Percentiles rank a stretch among this genome's conserved stretches.
Conservation (phyloP, 2,329 filamentous ascomycete genomes). For the Cladophialophora yegresii region DNA sequence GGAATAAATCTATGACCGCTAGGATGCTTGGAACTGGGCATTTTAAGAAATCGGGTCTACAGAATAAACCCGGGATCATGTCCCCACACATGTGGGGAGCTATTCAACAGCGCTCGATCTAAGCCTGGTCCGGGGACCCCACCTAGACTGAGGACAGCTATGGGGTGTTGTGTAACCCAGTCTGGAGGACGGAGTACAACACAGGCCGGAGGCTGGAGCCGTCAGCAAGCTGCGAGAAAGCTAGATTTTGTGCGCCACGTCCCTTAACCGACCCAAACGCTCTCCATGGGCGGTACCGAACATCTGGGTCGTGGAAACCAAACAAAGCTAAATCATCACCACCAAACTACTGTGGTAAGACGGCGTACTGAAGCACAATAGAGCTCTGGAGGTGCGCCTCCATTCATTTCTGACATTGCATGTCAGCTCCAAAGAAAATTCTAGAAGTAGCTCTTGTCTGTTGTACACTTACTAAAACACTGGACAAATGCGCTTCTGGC, state of each 20-base stretch:
- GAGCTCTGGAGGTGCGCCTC: neutral
- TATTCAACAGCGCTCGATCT: neutral
- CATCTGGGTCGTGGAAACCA: neutral
- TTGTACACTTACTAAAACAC: neutral
- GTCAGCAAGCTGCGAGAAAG: neutral
- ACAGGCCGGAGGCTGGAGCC: neutral
- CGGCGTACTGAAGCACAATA: neutral
- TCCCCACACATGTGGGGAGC: neutral
- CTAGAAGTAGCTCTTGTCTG: neutral
- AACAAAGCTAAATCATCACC: neutral
- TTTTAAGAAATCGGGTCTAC: neutral
- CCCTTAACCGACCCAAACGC: neutral
- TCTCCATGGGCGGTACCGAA: neutral
- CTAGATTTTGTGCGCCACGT: neutral
- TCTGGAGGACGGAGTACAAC: neutral
- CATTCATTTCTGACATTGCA: neutral
- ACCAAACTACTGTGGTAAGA: neutral
- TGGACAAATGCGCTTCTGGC: neutral
- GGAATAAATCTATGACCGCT: neutral
- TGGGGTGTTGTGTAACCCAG: too few species aligned
- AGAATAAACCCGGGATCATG: neutral
- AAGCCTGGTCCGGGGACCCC: neutral
- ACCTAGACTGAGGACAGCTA: neutral
- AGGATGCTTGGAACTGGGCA: neutral
- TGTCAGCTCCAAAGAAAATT: neutral